Evolutionary conservation across 2,329 filamentous ascomycete species (phyloP), one percentile per base, ranked within the genome.

Genomic region (Claviceps capensis): DNA sequence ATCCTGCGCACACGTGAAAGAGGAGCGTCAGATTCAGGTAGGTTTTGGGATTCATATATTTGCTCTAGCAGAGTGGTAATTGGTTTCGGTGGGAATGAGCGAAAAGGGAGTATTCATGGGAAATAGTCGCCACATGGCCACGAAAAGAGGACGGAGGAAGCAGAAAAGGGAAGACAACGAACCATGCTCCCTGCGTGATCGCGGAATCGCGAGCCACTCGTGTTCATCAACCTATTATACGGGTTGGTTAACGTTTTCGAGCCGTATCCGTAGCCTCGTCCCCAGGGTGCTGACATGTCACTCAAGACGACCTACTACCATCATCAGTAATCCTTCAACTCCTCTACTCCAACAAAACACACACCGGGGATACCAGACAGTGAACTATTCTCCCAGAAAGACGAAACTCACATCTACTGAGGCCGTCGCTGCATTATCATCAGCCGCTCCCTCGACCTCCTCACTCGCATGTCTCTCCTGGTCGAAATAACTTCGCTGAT

Each of bases 201-300:
- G 58, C 83, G 81, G 64, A 95, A 93, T 17, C 70, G 70, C 62
- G 88, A 85, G 52, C 93, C 93, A 71, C 86, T 95, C 61, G 91
- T 96, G 70, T 98, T 98, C 89, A 96, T 95, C 85, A 98, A 85
- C 93, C 93, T 98, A 78, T 72, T 68, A 82, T 94, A 93, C 58
- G 89, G 88, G 80, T 93, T 86, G 91, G 84, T 95, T 80, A 96
- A 78, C 75, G 83, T 95, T 73, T 81, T 88, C 74, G 86, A 84
- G 73, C 81, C 84, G 73, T 86, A 89, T 63, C 84, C 85, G 63
- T 77, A 76, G 50, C 79, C 86, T 73, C 87, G 86, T 62, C 82
- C 76, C 89, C 89, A 96, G 85, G 93, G 90, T 77, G 78, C 91
- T 81, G 83, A 98, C 93, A 98, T 98, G 79, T 98, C 93, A 81